These are phyloP conservation scores for Cadophora malorum DNA, from an alignment of 2,329 filamentous ascomycete genomes.

Conservation along the genomic window DNA sequence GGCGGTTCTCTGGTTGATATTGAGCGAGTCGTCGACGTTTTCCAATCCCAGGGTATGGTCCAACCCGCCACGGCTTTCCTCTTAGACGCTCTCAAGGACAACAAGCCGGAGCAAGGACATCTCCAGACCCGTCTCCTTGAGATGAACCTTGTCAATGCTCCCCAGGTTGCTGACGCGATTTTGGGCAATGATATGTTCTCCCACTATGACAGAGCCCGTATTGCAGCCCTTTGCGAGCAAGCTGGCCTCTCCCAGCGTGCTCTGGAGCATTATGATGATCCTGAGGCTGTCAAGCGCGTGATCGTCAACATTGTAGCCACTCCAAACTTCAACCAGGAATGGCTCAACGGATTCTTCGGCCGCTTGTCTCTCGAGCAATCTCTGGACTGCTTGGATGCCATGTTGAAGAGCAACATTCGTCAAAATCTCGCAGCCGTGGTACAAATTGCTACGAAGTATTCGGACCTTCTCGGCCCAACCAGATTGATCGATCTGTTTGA, in stretches of 20 bases:
- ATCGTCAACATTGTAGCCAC: slow-evolving; percentile 81
- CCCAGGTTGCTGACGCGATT: slow-evolving; percentile 97
- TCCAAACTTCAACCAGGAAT: slow-evolving; percentile 88
- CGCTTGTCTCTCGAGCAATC: slow-evolving; percentile 95
- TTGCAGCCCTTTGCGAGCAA: slow-evolving; percentile 91
- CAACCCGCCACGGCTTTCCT: slow-evolving; percentile 98
- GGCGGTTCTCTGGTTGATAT: slow-evolving; percentile 88
- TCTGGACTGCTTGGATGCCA: slow-evolving; percentile 90
- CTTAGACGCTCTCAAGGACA: slow-evolving; percentile 92
- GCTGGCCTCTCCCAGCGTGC: slow-evolving; percentile 87
- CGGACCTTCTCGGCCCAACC: slow-evolving; percentile 87
- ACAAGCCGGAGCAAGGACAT: slow-evolving; percentile 90
- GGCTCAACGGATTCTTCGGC: slow-evolving; percentile 91
- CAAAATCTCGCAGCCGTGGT: slow-evolving; percentile 96
- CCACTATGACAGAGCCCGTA: slow-evolving; percentile 89
- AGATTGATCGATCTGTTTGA: slow-evolving; percentile 92
- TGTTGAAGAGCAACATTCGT: slow-evolving; percentile 96
- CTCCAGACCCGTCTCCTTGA: slow-evolving; percentile 94
- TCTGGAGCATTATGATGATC: slow-evolving; percentile 93
- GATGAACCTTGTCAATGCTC: slow-evolving; percentile 97
- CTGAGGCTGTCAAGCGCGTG: slow-evolving; percentile 87
- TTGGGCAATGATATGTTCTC: slow-evolving; percentile 98
- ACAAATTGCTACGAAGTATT: slow-evolving; percentile 97
- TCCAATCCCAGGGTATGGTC: slow-evolving; percentile 97
- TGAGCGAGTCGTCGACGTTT: slow-evolving; percentile 94